A percentile compares a stretch with the other conserved stretches of the same genome.
Conservation (phyloP, 2,329 filamentous ascomycete species). For the Alternaria arbusti region DNA sequence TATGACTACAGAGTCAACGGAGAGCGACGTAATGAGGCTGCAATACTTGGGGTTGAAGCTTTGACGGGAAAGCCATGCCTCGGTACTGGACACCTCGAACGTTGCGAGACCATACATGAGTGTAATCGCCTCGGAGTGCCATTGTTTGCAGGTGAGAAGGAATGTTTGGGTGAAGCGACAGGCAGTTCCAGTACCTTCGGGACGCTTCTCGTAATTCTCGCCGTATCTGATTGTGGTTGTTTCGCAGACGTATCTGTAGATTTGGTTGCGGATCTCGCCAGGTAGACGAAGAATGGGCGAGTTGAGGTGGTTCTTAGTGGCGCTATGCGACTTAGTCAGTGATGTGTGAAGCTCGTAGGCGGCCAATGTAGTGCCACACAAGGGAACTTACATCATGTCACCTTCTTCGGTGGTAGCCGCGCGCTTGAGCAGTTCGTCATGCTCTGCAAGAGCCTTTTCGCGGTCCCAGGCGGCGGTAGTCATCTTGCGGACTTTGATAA, state of each 20-base stretch:
- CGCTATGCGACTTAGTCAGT: too few species aligned
- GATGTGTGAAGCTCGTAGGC: too few species aligned
- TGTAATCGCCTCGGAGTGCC: background rate
- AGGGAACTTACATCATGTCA: background rate
- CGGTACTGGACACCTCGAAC: background rate
- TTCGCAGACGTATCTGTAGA: background rate
- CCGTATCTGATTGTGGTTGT: background rate
- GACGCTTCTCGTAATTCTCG: background rate
- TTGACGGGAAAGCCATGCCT: too few species aligned
- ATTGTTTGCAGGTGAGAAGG: background rate
- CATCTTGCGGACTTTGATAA: background rate
- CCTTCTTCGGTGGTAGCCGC: fast-evolving
- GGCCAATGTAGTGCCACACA: too few species aligned
- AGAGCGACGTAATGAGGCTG: background rate
- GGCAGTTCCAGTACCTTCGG: too few species aligned
- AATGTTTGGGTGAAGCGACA: background rate
- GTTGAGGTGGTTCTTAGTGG: background rate
- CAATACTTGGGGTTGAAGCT: background rate
- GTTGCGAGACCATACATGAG: background rate
- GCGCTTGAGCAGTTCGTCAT: background rate
- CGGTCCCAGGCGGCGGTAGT: background rate
- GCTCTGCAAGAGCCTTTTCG: background rate
- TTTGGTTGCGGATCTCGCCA: background rate
- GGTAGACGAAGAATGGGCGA: background rate
- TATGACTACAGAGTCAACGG: background rate